Percentiles rank a stretch among this genome's conserved stretches.
phyloP scores from a whole-genome alignment of 2,329 filamentous ascomycete species.

The Coccinonectria pachysandricola region DNA sequence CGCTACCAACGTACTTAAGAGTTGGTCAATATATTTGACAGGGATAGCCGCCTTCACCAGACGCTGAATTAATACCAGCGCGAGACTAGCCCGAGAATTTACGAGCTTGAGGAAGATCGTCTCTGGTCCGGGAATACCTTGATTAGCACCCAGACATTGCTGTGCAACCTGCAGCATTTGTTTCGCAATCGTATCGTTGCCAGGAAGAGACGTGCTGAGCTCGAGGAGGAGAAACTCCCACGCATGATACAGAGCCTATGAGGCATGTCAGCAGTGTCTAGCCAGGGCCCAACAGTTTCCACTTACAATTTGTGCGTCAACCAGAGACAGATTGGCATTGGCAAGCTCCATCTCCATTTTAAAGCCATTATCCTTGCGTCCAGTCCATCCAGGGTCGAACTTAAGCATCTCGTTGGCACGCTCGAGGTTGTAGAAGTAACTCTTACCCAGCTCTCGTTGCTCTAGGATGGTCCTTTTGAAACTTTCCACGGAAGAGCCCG shows the following conservation, averaged over 20 bases:
- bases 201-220: conserved; percentile 56
- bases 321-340: conserved; percentile 82
- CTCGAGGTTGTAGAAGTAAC: conserved; percentile 77
- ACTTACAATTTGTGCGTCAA: conserved; percentile 81
- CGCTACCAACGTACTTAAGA: conserved; percentile 40
- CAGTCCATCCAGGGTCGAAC: conserved; percentile 70
- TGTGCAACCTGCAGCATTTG: conserved; percentile 65
- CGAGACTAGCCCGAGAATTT: conserved; percentile 66
- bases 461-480: conserved; percentile 69
- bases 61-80: conserved; percentile 71
- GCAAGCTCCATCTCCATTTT: conserved; percentile 72
- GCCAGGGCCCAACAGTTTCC: too few species aligned
- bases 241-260: conserved; percentile 68
- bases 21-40: conserved; percentile 39
- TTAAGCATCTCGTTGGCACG: conserved; percentile 66
- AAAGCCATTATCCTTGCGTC: conserved; percentile 61
- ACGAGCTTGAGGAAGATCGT: conserved; percentile 73
- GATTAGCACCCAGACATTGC: conserved; percentile 71
- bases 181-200: conserved; percentile 46
- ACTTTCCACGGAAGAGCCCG: conserved; percentile 60
- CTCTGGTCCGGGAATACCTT: conserved; percentile 60
- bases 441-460: conserved; percentile 54
- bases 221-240: conserved; percentile 87
- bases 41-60: conserved; percentile 51
- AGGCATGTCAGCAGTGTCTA: conserved; percentile 11